These are phyloP conservation scores for Dryas octopetala DNA, from an alignment of 306 rosid species.

Conservation along the genomic window DNA sequence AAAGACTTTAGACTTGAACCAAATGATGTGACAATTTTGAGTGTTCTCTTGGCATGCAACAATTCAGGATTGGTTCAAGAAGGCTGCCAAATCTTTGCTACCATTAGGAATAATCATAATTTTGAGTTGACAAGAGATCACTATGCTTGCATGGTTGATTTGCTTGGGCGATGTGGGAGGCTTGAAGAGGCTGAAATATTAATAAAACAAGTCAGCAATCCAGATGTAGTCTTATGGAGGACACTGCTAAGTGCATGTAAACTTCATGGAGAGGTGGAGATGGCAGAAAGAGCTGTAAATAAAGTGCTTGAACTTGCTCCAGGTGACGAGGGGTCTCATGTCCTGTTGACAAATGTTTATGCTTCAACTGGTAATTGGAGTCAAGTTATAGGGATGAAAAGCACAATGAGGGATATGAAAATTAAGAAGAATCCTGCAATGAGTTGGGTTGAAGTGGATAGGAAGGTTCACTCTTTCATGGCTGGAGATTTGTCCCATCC, in stretches of 20 bases:
- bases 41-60: conserved; percentile 70
- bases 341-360: conserved; percentile 64
- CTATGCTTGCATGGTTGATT: conserved; percentile 62
- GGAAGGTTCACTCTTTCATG: conserved; percentile 67
- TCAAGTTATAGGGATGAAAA: conserved; percentile 63
- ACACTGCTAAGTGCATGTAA: conserved; percentile 52
- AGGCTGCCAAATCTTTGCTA: conserved; percentile 58
- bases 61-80: conserved; percentile 64
- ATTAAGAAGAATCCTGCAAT: conserved; percentile 61
- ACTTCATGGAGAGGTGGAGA: conserved; percentile 56
- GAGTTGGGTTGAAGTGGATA: conserved; percentile 65
- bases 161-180: conserved; percentile 60
- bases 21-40: conserved; percentile 55
- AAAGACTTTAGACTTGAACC: conserved; percentile 41
- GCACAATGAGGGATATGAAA: conserved; percentile 49
- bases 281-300: conserved; percentile 58
- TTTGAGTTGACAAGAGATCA: conserved; percentile 56
- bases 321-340: conserved; percentile 53
- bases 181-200: conserved; percentile 60
- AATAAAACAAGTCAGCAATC: conserved; percentile 51
- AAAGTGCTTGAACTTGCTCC: conserved; percentile 51
- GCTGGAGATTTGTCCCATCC: conserved; percentile 73
- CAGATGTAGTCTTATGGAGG: conserved; percentile 70
- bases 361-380: conserved; percentile 70
- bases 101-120: conserved; percentile 32